Base-by-base conservation (phyloP, 2,329 filamentous ascomycete genomes). In the Parastagonospora nodorum region DNA sequence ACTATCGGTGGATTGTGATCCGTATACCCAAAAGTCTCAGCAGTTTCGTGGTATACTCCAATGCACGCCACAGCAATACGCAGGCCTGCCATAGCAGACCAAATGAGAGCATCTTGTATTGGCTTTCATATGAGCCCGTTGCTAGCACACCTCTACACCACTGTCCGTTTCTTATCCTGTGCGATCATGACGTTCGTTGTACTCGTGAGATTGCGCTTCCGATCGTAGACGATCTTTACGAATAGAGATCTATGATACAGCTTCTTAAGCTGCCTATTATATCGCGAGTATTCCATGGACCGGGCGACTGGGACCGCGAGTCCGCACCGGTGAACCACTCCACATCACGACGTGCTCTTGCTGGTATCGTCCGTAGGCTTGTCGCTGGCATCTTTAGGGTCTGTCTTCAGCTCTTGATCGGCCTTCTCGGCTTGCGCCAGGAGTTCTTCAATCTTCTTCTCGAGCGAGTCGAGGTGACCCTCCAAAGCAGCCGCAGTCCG, bases 401-500 rank as follows among this genome's bases (percentile, higher is more conserved):
- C 49, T 5, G 64, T 49, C n/a, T 64, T 59, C 49, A 69, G 47
- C 8, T 63, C 63, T 43, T 59, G 56, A 65, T 71, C 64, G 3
- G 77, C 72, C 46, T 74, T 72, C 51, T 79, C 78, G 15, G 80
- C 77, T 46, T 77, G 75, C 12, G 76, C 79, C 14, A 83, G 69
- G 5, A 83, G 64, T 38, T 78, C 76, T 55, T 82, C 79, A 41
- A 85, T 83, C 67, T 80, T 82, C 47, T 74, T 75, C 63, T 85
- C 83, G 45, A 85, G 74, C 19, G 73, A 73, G 50, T 76, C 77
- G 29, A 85, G 75, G 58, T 83, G 79, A 52, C 76, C 77, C 63
- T 85, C 83, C 28, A 85, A 68, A 15, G 78, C 80, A 27, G 79
- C 72, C 5, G 83, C 83, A 29, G 82, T 80, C 51, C 74, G 75